Conservation (phyloP, 2,329 filamentous ascomycete genomes). For the Rhinocladiella similis region DNA sequence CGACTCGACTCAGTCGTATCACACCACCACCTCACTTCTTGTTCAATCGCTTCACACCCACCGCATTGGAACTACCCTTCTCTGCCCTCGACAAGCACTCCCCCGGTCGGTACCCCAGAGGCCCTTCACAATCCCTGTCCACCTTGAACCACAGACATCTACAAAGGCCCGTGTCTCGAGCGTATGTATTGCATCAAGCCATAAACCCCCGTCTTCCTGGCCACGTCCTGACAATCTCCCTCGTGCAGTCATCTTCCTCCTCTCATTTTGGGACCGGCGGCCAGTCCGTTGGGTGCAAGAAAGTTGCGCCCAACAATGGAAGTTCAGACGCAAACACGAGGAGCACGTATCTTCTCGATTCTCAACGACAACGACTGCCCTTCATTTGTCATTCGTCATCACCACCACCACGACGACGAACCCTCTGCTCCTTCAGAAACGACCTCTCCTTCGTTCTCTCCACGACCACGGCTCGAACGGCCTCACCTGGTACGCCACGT, state of each 20-base stretch:
- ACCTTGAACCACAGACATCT: not conserved
- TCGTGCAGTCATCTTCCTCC: conserved; percentile 10
- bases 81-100: not conserved
- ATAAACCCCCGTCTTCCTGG: too few relatives aligned
- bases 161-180: conserved; percentile 5
- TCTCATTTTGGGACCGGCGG: conserved; percentile 26
- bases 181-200: conserved; percentile 9
- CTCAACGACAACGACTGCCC: conserved; percentile 50
- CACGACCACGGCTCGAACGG: conserved; percentile 17
- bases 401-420: too few relatives aligned
- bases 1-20: too few relatives aligned
- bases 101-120: too few relatives aligned
- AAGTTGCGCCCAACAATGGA: conserved; percentile 31
- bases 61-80: too few relatives aligned
- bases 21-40: too few relatives aligned
- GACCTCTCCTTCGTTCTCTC: conserved; percentile 19
- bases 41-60: too few relatives aligned
- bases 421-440: conserved; percentile 20
- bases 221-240: conserved; percentile 6
- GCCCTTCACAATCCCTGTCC: not conserved
- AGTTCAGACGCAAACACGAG: conserved; percentile 30
- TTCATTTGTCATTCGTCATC: conserved; percentile 44
- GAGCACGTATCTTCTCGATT: conserved; percentile 39
- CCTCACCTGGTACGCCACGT: conserved; percentile 24
- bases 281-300: conserved; percentile 25